Conservation (phyloP, 164 flowering plant genomes). For the Berberis thunbergii region DNA sequence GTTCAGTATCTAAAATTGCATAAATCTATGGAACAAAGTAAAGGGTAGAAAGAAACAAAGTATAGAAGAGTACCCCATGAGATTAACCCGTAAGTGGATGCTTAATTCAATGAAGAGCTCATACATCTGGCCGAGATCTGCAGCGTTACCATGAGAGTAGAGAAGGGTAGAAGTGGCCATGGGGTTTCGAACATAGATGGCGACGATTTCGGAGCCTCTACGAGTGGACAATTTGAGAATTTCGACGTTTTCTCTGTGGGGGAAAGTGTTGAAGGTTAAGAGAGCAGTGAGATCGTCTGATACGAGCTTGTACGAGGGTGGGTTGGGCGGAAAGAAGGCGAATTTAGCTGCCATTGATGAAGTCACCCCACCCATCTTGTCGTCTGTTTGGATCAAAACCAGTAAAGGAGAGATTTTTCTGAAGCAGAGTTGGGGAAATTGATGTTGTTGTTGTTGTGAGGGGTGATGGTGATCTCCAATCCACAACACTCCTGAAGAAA, state of each 20-base stretch:
- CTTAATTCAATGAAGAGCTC: conserved; percentile 88
- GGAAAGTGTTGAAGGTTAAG: conserved; percentile 46
- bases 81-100: conserved; percentile 78
- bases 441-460: too few species aligned
- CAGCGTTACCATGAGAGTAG: conserved; percentile 95
- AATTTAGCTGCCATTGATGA: conserved; percentile 96
- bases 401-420: too few species aligned
- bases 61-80: conserved; percentile 59
- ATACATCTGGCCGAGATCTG: conserved; percentile 96
- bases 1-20: background rate
- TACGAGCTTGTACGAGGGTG: conserved; percentile 70
- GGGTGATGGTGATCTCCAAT: too few species aligned
- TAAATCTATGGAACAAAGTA: background rate
- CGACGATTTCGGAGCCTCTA: conserved; percentile 71
- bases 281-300: conserved; percentile 55
- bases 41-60: background rate
- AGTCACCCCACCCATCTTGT: conserved; percentile 81
- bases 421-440: too few species aligned
- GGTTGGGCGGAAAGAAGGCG: conserved; percentile 87
- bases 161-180: conserved; percentile 82
- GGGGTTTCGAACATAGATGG: conserved; percentile 67
- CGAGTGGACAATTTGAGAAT: conserved; percentile 57
- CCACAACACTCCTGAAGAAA: too few species aligned
- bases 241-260: conserved; percentile 88
- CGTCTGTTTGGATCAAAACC: background rate